Base-by-base conservation (phyloP, 257 asterid genomes). In the Solanum dulcamara region DNA sequence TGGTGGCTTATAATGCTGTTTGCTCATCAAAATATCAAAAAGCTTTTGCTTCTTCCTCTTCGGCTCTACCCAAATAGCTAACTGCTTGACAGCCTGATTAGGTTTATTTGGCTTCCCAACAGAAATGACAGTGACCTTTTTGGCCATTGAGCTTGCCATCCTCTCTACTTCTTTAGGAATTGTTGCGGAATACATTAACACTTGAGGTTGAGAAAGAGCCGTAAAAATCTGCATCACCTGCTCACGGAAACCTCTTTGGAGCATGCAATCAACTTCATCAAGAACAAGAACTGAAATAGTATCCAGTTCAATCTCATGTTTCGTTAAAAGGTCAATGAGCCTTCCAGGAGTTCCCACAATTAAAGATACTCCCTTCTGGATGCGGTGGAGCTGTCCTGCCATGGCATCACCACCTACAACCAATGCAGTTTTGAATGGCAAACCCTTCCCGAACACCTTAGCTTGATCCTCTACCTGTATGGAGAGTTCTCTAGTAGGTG, bases 401-500 rank as follows among this genome's bases (percentile, higher is more conserved):
- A 94, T 91, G 84, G 98, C 95, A 83, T 96, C 98, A 74, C 98
- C 99, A 70, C 99, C 99, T 88, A 96, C 94, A 80, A 96, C 95
- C 53, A 96, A 83, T 0, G 98, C 98, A 75, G 99, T 96, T 91
- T 94, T 94, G 81, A 96, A 94, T 10, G 98, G 98, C 85, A 94
- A 88, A 79, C 99, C 99, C 86, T 92, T 93, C 86, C 98, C 97
- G 1, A 96, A 94, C 86, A 93, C 40, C 92, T 96, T 96, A 4
- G 99, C 98, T 86, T 92, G 98, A 85, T 94, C 96, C 90, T 96
- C 99, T 81, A 96, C 97, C 91, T 94, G 99, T 88, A 96, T 90
- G 79, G 93, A 91, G 30, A 96, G 97, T 91, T 96, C 99, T 86
- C 99, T 93, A 38, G 98, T 96, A 13, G 99, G 99, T 0, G 97